These are phyloP conservation scores for Peronosclerospora sorghi DNA, from an alignment of 352 stramenopile genomes.

Conservation along the genomic window DNA sequence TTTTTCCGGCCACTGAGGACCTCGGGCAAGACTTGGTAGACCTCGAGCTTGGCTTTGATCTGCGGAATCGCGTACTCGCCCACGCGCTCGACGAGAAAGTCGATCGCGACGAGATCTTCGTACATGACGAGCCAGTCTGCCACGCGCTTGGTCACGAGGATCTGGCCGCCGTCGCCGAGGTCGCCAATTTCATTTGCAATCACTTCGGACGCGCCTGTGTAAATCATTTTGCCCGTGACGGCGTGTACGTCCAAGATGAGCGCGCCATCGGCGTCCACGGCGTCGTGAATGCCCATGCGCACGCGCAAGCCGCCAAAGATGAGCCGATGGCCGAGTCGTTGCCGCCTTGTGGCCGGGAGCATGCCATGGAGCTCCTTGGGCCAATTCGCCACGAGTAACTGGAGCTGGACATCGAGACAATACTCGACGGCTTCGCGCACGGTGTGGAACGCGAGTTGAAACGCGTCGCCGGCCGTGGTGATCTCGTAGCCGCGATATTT, in stretches of 20 bases:
- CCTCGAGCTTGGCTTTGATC: conserved; percentile 31
- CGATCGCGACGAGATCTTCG: conserved; percentile 34
- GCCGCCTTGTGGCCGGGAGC: conserved; percentile 27
- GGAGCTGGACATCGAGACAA: conserved; percentile 42
- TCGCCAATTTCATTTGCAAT: conserved; percentile 45
- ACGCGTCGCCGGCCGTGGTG: conserved; percentile 41
- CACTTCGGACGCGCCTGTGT: conserved; percentile 37
- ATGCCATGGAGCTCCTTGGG: conserved; percentile 33
- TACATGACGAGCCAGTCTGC: conserved; percentile 38
- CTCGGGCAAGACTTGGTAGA: conserved; percentile 39
- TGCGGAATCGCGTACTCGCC: conserved; percentile 36
- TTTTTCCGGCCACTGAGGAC: conserved; percentile 33
- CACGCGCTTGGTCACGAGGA: conserved; percentile 36
- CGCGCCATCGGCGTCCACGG: conserved; percentile 20
- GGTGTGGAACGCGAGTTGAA: conserved; percentile 50
- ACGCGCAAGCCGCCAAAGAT: conserved; percentile 42
- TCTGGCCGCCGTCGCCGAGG: conserved; percentile 40
- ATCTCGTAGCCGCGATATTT: conserved; percentile 55
- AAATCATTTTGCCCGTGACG: conserved; percentile 47
- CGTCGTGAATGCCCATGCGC: conserved; percentile 54
- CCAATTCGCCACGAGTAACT: conserved; percentile 33
- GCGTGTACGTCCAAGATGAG: conserved; percentile 31
- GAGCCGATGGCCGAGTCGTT: conserved; percentile 18
- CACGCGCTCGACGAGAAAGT: conserved; percentile 31
- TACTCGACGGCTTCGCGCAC: conserved; percentile 45